These are phyloP conservation scores for Aureobasidium uvarum DNA, from an alignment of 2,329 filamentous ascomycete species.

Conservation along the genomic window DNA sequence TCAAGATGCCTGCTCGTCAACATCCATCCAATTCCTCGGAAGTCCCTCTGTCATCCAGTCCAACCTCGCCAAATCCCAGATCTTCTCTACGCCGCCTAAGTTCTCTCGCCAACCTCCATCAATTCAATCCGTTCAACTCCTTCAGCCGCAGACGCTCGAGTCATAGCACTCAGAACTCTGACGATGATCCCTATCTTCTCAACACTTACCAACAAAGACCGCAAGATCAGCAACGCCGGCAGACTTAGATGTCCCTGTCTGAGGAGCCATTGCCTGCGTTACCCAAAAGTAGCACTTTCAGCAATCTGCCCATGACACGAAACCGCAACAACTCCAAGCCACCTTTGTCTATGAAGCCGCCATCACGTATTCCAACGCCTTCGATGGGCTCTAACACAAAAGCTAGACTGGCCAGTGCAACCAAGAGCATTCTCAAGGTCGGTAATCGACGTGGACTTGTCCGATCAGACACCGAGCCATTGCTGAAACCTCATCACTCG, in stretches of 20 bases:
- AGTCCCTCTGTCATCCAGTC: background rate
- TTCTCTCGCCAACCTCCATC: conserved; percentile 39
- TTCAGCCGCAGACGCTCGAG: conserved; percentile 38
- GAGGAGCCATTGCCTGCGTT: conserved; percentile 38
- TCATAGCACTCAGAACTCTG: conserved; percentile 19
- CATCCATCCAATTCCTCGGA: background rate
- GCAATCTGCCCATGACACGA: conserved; percentile 38
- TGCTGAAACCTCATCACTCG: conserved; percentile 32
- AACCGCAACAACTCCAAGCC: background rate
- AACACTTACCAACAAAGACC: conserved; percentile 32
- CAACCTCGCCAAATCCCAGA: conserved; percentile 9
- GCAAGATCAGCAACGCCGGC: conserved; percentile 29
- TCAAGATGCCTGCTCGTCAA: conserved; percentile 10
- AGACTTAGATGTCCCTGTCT: conserved; percentile 38
- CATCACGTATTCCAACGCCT: conserved; percentile 25
- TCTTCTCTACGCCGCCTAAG: conserved; percentile 33
- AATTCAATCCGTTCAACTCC: conserved; percentile 40
- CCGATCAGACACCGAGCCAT: conserved; percentile 39
- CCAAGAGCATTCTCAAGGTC: conserved; percentile 27
- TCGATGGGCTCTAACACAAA: background rate
- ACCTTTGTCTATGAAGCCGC: background rate
- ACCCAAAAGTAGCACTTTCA: conserved; percentile 40
- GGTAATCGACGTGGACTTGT: conserved; percentile 28
- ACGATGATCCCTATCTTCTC: conserved; percentile 28
- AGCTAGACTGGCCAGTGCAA: conserved; percentile 25